Percentiles rank a stretch among this genome's conserved stretches.
phyloP scores from a whole-genome alignment of 2,329 filamentous ascomycete genomes.

The Allantophomopsis cytisporea region DNA sequence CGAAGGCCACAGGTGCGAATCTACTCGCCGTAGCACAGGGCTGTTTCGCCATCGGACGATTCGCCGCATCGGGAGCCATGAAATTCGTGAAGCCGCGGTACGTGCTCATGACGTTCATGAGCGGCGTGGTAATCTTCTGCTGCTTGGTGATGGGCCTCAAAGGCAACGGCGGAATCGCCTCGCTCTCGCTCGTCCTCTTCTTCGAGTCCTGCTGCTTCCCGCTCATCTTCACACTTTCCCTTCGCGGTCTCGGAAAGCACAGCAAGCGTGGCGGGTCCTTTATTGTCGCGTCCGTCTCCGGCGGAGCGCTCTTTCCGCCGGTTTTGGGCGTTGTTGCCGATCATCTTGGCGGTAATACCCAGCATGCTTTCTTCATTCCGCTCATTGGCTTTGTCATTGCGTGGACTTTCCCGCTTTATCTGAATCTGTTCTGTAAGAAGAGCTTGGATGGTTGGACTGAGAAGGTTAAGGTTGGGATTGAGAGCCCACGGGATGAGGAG shows the following conservation, averaged over 20 bases:
- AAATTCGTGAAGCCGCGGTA: constrained; percentile 41
- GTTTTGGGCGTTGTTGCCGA: constrained; percentile 56
- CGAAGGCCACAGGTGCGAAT: constrained; percentile 39
- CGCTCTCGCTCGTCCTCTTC: constrained; percentile 61
- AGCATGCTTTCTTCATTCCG: constrained; percentile 12
- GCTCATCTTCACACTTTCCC: constrained; percentile 63
- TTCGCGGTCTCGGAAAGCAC: constrained; percentile 61
- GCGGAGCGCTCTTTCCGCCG: constrained; percentile 62
- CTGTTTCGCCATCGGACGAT: constrained; percentile 58
- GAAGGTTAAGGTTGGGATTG: constrained; percentile 12
- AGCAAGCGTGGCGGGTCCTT: constrained; percentile 63
- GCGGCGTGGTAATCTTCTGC: constrained; percentile 48
- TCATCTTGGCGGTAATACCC: constrained; percentile 7
- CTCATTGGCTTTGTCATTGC: constrained; percentile 10
- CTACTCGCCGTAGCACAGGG: constrained; percentile 64
- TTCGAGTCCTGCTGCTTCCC: constrained; percentile 73
- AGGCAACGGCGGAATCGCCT: constrained; percentile 33
- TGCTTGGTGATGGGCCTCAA: constrained; percentile 30
- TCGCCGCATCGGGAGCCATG: constrained; percentile 53
- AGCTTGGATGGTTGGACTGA: constrained; percentile 13
- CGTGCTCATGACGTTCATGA: constrained; percentile 54
- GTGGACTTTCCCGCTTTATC: constrained; percentile 1
- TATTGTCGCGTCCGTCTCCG: constrained; percentile 55
- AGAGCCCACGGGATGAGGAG: constrained; percentile 8
- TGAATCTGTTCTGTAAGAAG: constrained; percentile 8